Conservation (phyloP, 75 land plant species). For the Pinus albicaulis region DNA sequence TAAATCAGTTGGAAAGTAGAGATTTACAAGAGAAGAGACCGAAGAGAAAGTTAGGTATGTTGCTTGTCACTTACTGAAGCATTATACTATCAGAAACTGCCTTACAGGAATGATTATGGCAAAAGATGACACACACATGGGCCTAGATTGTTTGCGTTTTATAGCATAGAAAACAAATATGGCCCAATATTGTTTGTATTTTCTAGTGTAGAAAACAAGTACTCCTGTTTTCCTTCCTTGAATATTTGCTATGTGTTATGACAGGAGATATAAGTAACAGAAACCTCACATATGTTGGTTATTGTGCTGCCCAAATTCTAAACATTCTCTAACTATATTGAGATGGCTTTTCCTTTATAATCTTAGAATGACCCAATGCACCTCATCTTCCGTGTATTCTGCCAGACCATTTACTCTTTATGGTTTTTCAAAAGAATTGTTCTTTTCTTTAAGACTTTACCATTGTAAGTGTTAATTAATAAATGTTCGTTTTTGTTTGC, state of each 20-base stretch:
- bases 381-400: neutral
- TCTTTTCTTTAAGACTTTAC: neutral
- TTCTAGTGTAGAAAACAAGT: neutral
- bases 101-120: neutral
- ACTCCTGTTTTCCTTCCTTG: neutral
- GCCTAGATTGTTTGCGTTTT: neutral
- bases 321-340: neutral
- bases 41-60: slow-evolving; percentile 52
- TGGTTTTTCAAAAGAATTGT: neutral
- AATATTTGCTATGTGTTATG: neutral
- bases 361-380: neutral
- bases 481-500: neutral
- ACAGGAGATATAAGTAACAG: neutral
- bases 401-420: neutral
- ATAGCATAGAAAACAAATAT: neutral
- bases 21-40: slow-evolving; percentile 22
- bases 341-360: neutral
- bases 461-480: neutral
- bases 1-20: slow-evolving; percentile 13
- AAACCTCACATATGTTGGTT: neutral
- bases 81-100: neutral
- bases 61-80: neutral
- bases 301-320: neutral
- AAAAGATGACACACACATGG: neutral
- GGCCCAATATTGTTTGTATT: neutral